Evolutionary conservation across 176 grass and related monocot species (phyloP), one percentile per base, ranked within the genome.

Genomic region (sorghum (Sorghum bicolor)): DNA sequence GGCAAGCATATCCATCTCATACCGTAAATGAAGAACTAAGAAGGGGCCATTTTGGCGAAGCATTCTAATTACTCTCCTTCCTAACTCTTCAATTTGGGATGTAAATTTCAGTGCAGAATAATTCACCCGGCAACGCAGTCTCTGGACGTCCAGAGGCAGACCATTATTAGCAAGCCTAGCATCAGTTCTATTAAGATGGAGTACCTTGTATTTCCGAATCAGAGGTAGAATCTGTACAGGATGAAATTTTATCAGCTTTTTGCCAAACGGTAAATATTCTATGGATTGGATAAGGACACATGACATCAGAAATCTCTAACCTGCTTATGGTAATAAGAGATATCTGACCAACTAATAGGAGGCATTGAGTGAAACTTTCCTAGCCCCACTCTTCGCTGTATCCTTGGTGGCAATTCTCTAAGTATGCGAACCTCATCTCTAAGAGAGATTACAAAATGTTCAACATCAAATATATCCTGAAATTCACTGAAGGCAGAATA

Each of bases 1-100:
- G 57, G 96, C 96, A 75, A 98, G 80, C 96, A 98, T 98, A 86
- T 98, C 96, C 87, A 95, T 98, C 89, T 98, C 96, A 41, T 95
- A 98, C 40, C 96, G 91, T 62, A 98, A 85, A 80, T 98, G 96
- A 75, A 98, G 91, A 50, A 98, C 96, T 64, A 98, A 84, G 80
- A 93, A 98, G 64, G 96, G 96, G 1, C 96, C 96, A 78, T 92
- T 90, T 79, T 88, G 76, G 50, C 83, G 82, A 33, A 98, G 91
- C 67, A 95, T 95, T 84, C 74, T 93, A 29, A 95, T 92, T 43
- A 95, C 91, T 64, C 78, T 74, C 62, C 74, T 92, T 13, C 93
- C 93, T 40, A 98, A 87, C 75, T 94, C 91, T 88, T 98, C 91
- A 74, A 98, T 98, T 81, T 94, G 83, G 12, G 93, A 76, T 0